Conservation (phyloP, 2,329 filamentous ascomycete species). For the Fusarium sp. region DNA sequence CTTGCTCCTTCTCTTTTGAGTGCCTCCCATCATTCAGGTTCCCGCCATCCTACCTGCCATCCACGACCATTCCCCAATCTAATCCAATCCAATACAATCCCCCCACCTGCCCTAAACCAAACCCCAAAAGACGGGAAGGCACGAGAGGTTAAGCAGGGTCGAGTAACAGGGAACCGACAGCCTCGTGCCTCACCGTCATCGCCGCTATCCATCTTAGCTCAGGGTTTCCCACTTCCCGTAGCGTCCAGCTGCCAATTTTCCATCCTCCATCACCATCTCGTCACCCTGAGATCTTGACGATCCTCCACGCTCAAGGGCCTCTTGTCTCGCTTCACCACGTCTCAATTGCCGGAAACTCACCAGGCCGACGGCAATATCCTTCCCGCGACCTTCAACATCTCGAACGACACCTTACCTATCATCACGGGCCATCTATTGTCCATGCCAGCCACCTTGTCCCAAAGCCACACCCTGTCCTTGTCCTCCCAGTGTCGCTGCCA, state of each 20-base stretch:
- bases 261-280: constrained; percentile 27
- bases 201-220: constrained; percentile 26
- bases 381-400: background rate
- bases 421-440: constrained; percentile 9
- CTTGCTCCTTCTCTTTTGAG: constrained; percentile 7
- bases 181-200: constrained; percentile 34
- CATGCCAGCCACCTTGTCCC: constrained; percentile 15
- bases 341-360: background rate
- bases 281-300: background rate
- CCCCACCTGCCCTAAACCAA: background rate
- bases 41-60: background rate
- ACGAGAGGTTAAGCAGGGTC: constrained; percentile 13
- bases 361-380: background rate
- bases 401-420: background rate
- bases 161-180: constrained; percentile 6
- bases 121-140: constrained; percentile 8
- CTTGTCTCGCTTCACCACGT: constrained; percentile 1
- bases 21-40: background rate
- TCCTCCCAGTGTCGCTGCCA: constrained; percentile 20
- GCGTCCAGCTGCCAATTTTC: constrained; percentile 17
- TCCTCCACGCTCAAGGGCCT: background rate
- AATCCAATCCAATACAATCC: background rate
- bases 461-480: constrained; percentile 31
- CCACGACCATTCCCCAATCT: background rate
- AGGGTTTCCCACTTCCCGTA: constrained; percentile 28